Base-by-base conservation (phyloP, 108 stramenopile species). In the Craspedostauros australis region DNA sequence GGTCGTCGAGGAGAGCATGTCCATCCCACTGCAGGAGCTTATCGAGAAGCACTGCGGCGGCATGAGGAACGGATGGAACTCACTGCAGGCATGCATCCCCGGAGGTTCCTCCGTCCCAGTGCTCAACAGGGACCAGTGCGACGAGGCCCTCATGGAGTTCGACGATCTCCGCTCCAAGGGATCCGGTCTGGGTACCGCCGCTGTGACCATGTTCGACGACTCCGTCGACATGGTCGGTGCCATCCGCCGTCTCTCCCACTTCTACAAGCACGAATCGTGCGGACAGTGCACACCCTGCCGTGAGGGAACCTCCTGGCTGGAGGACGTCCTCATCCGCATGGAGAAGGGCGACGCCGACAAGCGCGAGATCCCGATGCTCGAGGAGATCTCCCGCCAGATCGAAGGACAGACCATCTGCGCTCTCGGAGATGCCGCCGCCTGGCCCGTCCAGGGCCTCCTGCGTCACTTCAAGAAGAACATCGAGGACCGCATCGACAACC, bases 251-350 rank as follows among this genome's bases (percentile, higher is more conserved):
- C 84, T 99, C 21, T 80, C 97, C 3, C 98, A 99, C 77, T 99
- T 99, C 69, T 99, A 99, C 93, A 91, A 93, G 72, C 99, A 99
- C 85, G 99, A 99, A 76, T 97, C 96, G 22, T 99, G 99, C 65
- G 99, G 99, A 36, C 99, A 99, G 78, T 99, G 99, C 84, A 99
- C 99, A 19, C 99, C 99, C 58, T 99, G 99, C 79, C 90, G 96
- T 36, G 98, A 98, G 79, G 95, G 96, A 31, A 95, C 94, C 9
- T 78, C 80, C 4, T 95, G 94, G 93, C 62, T 95, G 15, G 93
- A 94, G 63, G 82, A 88, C 42, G 83, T 95, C 50, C 64, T 93
- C 44, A 90, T 90, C 47, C 89, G 95, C 50, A 93, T 96, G 95
- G 95, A 96, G 66, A 88, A 86, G 73, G 99, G 99, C 24, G 82